Evolutionary conservation across 176 grass and related monocot species (phyloP), one percentile per base, ranked within the genome.

Genomic region (Stipa capillata): DNA sequence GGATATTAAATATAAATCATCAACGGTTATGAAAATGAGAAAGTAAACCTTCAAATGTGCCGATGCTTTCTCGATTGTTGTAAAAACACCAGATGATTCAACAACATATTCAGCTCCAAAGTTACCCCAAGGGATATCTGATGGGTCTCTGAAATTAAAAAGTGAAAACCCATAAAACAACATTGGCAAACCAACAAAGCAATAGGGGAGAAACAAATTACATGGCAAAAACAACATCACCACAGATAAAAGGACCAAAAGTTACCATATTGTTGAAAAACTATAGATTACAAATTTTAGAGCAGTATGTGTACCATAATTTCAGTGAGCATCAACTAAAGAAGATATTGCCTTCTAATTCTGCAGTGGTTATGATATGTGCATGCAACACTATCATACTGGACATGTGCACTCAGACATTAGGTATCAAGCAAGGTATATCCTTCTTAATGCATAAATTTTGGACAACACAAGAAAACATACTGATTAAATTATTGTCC

Each of bases 11-110:
- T 35, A 74, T 2, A 75, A 4, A 39, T 14, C 23, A 70, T 10
- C 8, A 54, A 70, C 10, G 7, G 31, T 21, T 74, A 20, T 25
- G 8, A 18, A 64, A 75, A 54, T 18, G 58, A 74, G 33, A 28
- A 74, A 15, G 31, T 44, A 47, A 42, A 93, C 90, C 93, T 93
- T 93, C 66, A 97, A 79, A 73, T 97, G 93, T 79, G 85, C 79
- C 18, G 93, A 97, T 67, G 93, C 93, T 52, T 93, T 90, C 18
- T 90, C 90, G 0, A 61, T 36, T 83, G 90, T 87, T 49, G 93
- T 97, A 87, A 97, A 97, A 64, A 93, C 90, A 76, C 93, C 90
- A 92, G 93, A 97, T 82, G 93, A 92, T 84, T 97, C 93, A 76
- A 97, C 83, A 70, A 97, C 85, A 79, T 84, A 97, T 42, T 93